These are phyloP conservation scores for Peterozyma xylosa DNA, from an alignment of 805 yeast genomes.

Conservation along the genomic window DNA sequence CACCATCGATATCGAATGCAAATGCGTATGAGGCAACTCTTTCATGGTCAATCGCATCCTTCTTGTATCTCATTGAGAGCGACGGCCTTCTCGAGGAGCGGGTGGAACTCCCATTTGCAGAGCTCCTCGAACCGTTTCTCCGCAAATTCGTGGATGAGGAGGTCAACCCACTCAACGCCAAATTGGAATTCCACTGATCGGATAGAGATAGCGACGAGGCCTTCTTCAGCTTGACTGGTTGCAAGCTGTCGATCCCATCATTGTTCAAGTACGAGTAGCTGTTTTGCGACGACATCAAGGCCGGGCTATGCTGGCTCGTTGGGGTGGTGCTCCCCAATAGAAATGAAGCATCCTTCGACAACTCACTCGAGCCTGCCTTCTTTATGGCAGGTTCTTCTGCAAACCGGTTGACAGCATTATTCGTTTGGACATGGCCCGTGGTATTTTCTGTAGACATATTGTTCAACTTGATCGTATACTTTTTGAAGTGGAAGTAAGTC, in stretches of 20 bases:
- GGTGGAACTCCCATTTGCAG: conserved; percentile 17
- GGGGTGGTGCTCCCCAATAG: background rate
- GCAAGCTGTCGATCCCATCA: conserved; percentile 64
- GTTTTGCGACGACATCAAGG: background rate
- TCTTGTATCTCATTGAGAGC: conserved; percentile 37
- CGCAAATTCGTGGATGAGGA: conserved; percentile 9
- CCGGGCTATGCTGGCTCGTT: background rate
- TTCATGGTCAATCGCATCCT: conserved; percentile 53
- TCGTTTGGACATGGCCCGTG: conserved; percentile 7
- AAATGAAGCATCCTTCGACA: background rate
- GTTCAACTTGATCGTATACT: no score
- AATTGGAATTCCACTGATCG: conserved; percentile 48
- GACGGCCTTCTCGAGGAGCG: conserved; percentile 39
- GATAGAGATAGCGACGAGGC: conserved; percentile 62
- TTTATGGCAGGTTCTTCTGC: background rate
- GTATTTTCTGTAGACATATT: background rate
- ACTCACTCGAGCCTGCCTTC: background rate
- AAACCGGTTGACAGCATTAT: conserved; percentile 7
- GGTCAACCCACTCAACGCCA: conserved; percentile 25
- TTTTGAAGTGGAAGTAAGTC: no score
- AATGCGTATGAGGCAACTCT: conserved; percentile 80
- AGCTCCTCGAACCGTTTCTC: conserved; percentile 17
- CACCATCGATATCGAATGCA: conserved; percentile 93
- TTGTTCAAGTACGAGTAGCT: conserved; percentile 51
- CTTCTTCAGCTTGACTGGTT: conserved; percentile 55